Percentiles rank a stretch among this genome's conserved stretches.
phyloP scores from a whole-genome alignment of 2,329 filamentous ascomycete genomes.

The Botrytis tulipae region DNA sequence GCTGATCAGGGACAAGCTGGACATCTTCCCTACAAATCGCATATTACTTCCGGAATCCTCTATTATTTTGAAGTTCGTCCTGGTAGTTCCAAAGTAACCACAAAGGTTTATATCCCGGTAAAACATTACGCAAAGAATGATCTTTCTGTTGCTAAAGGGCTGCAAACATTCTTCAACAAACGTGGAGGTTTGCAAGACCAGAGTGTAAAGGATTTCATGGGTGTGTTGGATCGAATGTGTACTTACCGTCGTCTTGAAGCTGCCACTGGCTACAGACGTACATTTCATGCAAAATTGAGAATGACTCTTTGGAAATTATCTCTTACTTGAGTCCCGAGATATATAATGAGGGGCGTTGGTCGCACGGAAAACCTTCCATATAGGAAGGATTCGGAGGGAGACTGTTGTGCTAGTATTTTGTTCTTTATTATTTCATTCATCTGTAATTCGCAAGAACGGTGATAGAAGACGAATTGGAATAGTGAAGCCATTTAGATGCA shows the following conservation, averaged over 20 bases:
- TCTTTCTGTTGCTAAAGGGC: not conserved
- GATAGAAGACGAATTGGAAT: not conserved
- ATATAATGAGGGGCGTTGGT: not conserved
- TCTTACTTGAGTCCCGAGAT: constrained; percentile 6
- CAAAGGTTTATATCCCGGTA: not conserved
- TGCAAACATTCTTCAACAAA: not conserved
- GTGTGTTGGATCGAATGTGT: not conserved
- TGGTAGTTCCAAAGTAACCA: not conserved
- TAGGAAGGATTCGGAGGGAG: not conserved
- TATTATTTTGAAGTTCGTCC: constrained; percentile 6
- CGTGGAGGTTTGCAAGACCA: not conserved
- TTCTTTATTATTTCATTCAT: not conserved
- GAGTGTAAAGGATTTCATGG: not conserved
- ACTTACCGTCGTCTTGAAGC: not conserved
- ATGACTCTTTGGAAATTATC: not conserved
- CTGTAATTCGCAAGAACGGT: not conserved
- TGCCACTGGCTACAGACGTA: not conserved
- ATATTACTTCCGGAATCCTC: not conserved
- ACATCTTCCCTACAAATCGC: not conserved
- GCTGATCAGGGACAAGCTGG: not conserved
- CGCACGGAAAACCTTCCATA: not conserved
- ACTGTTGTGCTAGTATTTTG: not conserved
- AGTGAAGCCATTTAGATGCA: not conserved
- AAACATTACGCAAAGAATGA: not conserved
- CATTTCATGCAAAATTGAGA: constrained; percentile 5